phyloP scores from a whole-genome alignment of 176 grass and related monocot species.

The Avena sativa region DNA sequence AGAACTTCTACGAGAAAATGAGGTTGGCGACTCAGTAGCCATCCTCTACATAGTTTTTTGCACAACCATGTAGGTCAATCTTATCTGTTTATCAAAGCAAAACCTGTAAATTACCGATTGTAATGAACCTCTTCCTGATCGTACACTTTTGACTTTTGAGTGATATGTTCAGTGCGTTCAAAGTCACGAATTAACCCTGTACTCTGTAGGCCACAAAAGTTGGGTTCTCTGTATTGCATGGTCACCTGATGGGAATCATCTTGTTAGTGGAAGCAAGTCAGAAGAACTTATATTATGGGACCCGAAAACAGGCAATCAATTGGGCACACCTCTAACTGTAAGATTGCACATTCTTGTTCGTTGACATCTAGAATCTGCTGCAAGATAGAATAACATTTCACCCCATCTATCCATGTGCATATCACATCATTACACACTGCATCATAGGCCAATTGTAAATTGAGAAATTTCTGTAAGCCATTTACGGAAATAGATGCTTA shows the following conservation, averaged over 20 bases:
- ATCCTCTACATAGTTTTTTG: background rate
- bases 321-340: constrained; percentile 74
- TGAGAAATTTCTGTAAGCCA: constrained; percentile 3
- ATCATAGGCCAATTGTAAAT: background rate
- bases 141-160: background rate
- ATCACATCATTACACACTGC: background rate
- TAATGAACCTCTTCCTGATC: background rate
- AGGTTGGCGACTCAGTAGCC: background rate
- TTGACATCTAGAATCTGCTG: background rate
- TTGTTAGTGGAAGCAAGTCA: constrained; percentile 96
- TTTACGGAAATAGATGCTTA: constrained; percentile 26
- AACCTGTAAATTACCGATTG: background rate
- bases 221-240: constrained; percentile 96
- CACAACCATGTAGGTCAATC: background rate
- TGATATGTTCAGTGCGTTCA: background rate
- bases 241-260: constrained; percentile 92
- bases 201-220: constrained; percentile 93
- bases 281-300: constrained; percentile 93
- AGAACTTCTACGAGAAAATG: background rate
- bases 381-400: background rate
- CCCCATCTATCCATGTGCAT: background rate
- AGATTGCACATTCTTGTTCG: constrained; percentile 7
- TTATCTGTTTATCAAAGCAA: background rate
- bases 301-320: constrained; percentile 88
- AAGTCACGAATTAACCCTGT: constrained; percentile 18